Evolutionary conservation across 2,329 filamentous ascomycete species (phyloP), one percentile per base, ranked within the genome.

Genomic region (Fusarium austroafricanum): DNA sequence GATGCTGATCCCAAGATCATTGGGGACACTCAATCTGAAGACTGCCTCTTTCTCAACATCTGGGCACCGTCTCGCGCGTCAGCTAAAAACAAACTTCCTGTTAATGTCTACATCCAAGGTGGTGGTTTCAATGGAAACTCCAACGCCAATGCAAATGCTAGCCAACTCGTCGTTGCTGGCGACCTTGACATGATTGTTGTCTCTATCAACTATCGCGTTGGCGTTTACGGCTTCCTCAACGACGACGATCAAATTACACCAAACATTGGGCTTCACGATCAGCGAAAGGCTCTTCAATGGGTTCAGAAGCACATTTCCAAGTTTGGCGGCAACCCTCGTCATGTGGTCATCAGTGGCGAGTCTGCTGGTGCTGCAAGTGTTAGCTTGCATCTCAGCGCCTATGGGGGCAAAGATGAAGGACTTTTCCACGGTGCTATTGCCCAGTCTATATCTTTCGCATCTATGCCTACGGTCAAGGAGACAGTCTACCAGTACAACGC

Each of bases 131-230:
- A 86, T 54, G 58, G 64, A 8, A 79, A 83, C 66, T 78, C 81
- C 2, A 81, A 82, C 56, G 72, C 80, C 2, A 84, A 90, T 62
- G 83, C 86, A 68, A 86, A 92, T 67, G 89, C 86, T 1, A 84
- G 83, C 2, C 87, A 85, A 1, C 77, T 94, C n/a, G 75, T 80
- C 31, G 82, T 90, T 28, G 75, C 82, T 29, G 89, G 88, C 0
- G 86, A 86, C 18, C 81, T 83, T 37, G 79, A 85, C 58, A 89
- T 93, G 26, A 79, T 94, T 0, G 87, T 93, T 1, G 90, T 94
- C 3, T 89, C 84, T 11, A 85, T 92, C 78, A 94, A 93, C 78
- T 94, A 94, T 75, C 88, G 92, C 7, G 90, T 94, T 12, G 91
- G 91, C 0, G 84, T 87, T 0, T 93, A 89, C 68, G 92, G 92